Conservation (phyloP, 1,284 basidiomycete species). For the Boletellus dicymbophilus region DNA sequence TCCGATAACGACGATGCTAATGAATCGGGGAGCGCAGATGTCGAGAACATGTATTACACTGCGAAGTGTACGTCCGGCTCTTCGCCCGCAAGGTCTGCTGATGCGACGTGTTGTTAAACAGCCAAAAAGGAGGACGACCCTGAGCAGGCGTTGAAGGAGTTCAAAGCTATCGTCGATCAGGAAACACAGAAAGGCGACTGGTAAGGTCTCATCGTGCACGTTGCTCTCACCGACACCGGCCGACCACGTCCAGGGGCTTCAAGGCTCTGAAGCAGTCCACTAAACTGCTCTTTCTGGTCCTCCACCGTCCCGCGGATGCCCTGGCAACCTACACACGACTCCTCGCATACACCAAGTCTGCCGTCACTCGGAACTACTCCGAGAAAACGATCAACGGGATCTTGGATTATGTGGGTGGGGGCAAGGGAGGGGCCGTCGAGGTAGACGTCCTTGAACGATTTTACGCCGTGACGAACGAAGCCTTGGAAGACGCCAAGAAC, state of each 20-base stretch:
- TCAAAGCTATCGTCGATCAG: constrained; percentile 84
- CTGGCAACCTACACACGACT: constrained; percentile 85
- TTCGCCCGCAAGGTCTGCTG: background rate
- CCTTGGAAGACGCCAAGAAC: constrained; percentile 92
- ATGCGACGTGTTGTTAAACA: constrained; percentile 33
- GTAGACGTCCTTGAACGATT: constrained; percentile 92
- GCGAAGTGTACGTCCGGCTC: constrained; percentile 77
- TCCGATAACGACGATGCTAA: constrained; percentile 87
- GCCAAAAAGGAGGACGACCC: constrained; percentile 93
- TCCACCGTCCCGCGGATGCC: constrained; percentile 83
- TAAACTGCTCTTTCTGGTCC: constrained; percentile 86
- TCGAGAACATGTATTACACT: constrained; percentile 99
- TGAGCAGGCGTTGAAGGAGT: constrained; percentile 87
- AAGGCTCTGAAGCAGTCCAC: constrained; percentile 98
- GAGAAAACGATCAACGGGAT: constrained; percentile 99
- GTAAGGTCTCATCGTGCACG: too few species aligned
- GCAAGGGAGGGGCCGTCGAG: constrained; percentile 80
- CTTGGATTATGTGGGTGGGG: constrained; percentile 96
- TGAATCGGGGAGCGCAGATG: constrained; percentile 83
- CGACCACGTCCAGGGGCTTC: constrained; percentile 77
- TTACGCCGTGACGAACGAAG: constrained; percentile 91
- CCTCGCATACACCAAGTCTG: constrained; percentile 90
- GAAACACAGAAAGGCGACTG: constrained; percentile 94
- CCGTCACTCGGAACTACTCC: constrained; percentile 89
- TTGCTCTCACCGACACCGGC: too few species aligned